Conservation (phyloP, 2,329 filamentous ascomycete genomes). For the Venturia pyrina region DNA sequence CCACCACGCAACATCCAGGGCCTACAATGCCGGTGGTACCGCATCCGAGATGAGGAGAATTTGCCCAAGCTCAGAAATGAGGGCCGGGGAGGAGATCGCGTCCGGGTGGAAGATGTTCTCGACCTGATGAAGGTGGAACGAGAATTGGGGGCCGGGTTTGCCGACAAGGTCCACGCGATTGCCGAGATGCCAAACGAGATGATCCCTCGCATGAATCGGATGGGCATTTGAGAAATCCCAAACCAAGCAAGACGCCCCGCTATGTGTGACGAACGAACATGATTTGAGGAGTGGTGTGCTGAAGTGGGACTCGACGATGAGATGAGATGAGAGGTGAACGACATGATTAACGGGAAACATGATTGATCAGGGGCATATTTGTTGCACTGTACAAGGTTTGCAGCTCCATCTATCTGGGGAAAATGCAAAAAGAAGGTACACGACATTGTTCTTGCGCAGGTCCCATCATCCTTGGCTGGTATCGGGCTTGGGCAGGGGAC, state of each 20-base stretch:
- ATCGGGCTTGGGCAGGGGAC: not conserved
- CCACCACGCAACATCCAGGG: slow-evolving; percentile 7
- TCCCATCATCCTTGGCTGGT: not conserved
- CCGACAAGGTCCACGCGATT: not conserved
- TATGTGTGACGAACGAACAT: not conserved
- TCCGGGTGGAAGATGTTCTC: not conserved
- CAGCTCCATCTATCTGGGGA: not conserved
- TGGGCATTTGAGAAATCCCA: not conserved
- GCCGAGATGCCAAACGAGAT: not conserved
- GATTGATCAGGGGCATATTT: not conserved
- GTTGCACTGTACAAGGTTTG: not conserved
- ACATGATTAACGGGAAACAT: not conserved
- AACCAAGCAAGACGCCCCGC: not conserved
- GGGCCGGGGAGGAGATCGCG: not conserved
- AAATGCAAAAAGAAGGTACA: not conserved
- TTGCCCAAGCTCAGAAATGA: not conserved
- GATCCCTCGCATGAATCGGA: not conserved
- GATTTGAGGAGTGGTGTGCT: not conserved
- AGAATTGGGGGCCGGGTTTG: not conserved
- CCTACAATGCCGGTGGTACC: slow-evolving; percentile 12
- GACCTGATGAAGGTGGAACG: not conserved
- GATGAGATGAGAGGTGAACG: not conserved
- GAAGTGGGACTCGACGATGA: not conserved
- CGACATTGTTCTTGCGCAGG: not conserved
- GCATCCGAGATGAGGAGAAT: slow-evolving; percentile 7